Evolutionary conservation across 192 early-diverging fungal genomes (phyloP), one percentile per base, ranked within the genome.

Genomic region (Linnemannia elongata): DNA sequence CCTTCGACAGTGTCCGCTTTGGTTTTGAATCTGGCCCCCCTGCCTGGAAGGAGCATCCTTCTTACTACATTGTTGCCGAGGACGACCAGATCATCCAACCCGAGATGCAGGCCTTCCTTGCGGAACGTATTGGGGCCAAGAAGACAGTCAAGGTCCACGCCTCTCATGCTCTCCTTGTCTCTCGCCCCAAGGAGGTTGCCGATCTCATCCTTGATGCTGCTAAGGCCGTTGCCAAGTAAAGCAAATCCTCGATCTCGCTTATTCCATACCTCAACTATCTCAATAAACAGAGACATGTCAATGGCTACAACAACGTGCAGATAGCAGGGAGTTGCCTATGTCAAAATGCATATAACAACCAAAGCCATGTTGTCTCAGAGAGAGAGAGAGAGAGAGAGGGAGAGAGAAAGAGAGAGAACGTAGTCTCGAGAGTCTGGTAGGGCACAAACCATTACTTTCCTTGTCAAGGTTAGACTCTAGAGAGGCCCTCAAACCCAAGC

Each of bases 21-120:
- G 41, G n/a, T 12, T 77, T 36, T 15, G 24, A 9, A 9, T 68
- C 75, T 1, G 75, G 57, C 24, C 38, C 75, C 9, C 22, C 75
- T 35, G 75, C 75, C 33, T 77, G 75, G 75, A 77, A 66, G 75
- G 38, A 77, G 17, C 30, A 69, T 8, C 76, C 76, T 8, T 42
- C n/a, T 0, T 77, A 66, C 22, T 35, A 68, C 22, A 7, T 77
- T 47, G 76, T 69, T 44, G 36, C 76, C 0, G 63, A 66, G 39
- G 44, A 69, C 24, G 76, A 77, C 22, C 76, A 77, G 17, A 47
- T 69, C 30, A 77, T 77, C 39, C n/a, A 44, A 4, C 76, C 76
- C 6, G 63, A 69, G 27, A 18, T 77, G 60, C 33, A 69, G 63
- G 22, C 30, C 6, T 77, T 63, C 60, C 44, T 41, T 17, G 76